These are phyloP conservation scores for Mycena amicta DNA, from an alignment of 768 basidiomycete genomes.

Conservation along the genomic window DNA sequence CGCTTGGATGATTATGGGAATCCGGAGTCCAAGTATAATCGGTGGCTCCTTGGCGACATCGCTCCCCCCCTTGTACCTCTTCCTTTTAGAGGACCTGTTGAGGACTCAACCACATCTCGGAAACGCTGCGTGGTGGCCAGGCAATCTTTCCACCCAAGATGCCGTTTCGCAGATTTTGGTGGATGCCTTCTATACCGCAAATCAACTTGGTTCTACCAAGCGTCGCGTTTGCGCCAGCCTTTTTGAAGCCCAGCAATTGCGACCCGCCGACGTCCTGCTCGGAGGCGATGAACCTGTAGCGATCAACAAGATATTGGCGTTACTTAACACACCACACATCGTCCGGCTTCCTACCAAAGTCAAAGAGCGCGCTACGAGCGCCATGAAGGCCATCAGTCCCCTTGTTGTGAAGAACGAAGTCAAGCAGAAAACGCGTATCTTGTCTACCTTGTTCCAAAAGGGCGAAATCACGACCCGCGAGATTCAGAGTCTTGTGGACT, in stretches of 20 bases:
- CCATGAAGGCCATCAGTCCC: constrained; percentile 28
- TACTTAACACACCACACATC: constrained; percentile 25
- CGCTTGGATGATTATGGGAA: constrained; percentile 41
- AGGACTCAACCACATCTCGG: constrained; percentile 16
- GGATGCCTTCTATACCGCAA: constrained; percentile 33
- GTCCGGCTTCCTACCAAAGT: constrained; percentile 25
- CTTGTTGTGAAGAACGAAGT: constrained; percentile 31
- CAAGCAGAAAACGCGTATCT: constrained; percentile 10
- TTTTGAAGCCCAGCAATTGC: constrained; percentile 14
- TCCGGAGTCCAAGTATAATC: constrained; percentile 43
- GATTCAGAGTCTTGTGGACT: constrained; percentile 29
- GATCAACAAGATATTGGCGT: constrained; percentile 26
- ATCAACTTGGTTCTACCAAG: constrained; percentile 24
- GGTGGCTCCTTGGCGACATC: constrained; percentile 40
- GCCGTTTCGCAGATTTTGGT: constrained; percentile 23
- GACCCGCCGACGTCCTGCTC: constrained; percentile 27
- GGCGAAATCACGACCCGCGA: constrained; percentile 23
- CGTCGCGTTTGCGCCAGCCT: constrained; percentile 31
- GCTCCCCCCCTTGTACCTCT: constrained; percentile 43
- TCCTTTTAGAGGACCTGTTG: constrained; percentile 38
- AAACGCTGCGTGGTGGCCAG: constrained; percentile 41
- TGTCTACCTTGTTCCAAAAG: constrained; percentile 8
- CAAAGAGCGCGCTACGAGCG: constrained; percentile 19
- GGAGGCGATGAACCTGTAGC: constrained; percentile 23
- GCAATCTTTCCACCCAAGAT: constrained; percentile 20